These are phyloP conservation scores for Candida ponderosae DNA, from an alignment of 805 yeast genomes.

Conservation along the genomic window DNA sequence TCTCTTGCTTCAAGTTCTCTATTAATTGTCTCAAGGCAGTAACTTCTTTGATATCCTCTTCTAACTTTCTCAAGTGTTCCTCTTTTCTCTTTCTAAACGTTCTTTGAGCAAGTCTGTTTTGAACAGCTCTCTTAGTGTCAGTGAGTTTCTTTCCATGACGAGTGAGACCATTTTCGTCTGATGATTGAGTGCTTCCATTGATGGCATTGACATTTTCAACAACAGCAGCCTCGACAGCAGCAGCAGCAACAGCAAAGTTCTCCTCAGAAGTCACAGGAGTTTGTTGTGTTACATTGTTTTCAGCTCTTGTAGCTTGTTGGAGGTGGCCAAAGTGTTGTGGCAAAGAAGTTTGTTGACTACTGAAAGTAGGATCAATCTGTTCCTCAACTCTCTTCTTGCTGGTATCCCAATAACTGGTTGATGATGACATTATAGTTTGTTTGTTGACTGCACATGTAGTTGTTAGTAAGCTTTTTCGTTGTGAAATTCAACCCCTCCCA, in stretches of 20 bases:
- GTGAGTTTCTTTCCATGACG: slow-evolving; percentile 34
- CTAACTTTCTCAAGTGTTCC: slow-evolving; percentile 71
- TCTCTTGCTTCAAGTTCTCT: slow-evolving; percentile 62
- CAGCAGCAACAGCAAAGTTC: slow-evolving; percentile 26
- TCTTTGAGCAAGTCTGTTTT: slow-evolving; percentile 85
- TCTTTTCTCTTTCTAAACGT: slow-evolving; percentile 87
- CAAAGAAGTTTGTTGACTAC: slow-evolving; percentile 10
- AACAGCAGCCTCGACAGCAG: slow-evolving; percentile 24
- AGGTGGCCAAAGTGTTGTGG: slow-evolving; percentile 8
- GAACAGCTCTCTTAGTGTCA: slow-evolving; percentile 80
- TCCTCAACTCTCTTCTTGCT: slow-evolving; percentile 10
- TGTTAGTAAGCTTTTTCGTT: too few species aligned
- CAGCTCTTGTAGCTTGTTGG: slow-evolving; percentile 5
- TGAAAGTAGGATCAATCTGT: slow-evolving; percentile 24
- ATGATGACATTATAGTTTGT: too few species aligned
- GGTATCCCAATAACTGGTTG: neutral
- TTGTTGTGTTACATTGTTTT: neutral
- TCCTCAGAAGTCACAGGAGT: slow-evolving; percentile 13
- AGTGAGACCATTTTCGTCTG: neutral
- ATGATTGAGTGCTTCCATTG: neutral
- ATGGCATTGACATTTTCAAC: slow-evolving; percentile 3
- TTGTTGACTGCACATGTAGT: too few species aligned
- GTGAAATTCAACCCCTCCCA: too few species aligned
- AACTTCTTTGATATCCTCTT: slow-evolving; percentile 57
- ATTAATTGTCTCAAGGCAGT: slow-evolving; percentile 56